Evolutionary conservation across 106 monocot species (phyloP).

Genomic region (Chionographis japonica): DNA sequence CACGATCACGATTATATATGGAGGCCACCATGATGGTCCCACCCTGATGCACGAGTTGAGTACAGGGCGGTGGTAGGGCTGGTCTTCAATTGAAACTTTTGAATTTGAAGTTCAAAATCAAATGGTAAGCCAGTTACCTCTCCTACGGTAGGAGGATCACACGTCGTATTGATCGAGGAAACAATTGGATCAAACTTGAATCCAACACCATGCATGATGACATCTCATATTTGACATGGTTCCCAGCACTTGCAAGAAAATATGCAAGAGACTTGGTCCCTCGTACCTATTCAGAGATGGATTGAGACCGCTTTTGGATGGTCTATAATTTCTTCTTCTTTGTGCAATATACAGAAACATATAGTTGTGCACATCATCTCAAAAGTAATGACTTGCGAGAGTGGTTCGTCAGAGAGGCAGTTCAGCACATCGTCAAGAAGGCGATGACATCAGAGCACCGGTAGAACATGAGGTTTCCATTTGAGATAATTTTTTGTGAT

Average conservation of each 20-base stretch:
- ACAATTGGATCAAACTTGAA: neutral
- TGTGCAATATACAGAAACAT: too few relatives aligned
- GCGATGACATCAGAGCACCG: too few relatives aligned
- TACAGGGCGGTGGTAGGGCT: neutral
- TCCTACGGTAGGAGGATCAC: neutral
- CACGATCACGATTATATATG: neutral
- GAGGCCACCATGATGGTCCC: neutral
- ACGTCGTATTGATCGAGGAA: neutral
- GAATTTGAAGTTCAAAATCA: constrained; percentile 1
- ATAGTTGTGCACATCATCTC: too few relatives aligned
- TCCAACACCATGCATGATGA: neutral
- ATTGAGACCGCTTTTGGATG: too few relatives aligned
- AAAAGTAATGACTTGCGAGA: too few relatives aligned
- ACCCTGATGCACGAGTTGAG: neutral
- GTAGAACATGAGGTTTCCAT: too few relatives aligned
- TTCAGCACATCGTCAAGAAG: too few relatives aligned
- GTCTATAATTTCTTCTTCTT: too few relatives aligned
- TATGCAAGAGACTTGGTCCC: neutral
- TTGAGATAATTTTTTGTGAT: too few relatives aligned
- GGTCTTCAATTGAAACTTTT: neutral
- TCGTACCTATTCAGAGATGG: too few relatives aligned
- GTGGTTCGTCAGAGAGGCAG: too few relatives aligned
- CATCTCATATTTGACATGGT: neutral
- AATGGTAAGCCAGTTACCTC: neutral
- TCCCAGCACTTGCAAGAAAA: neutral